phyloP scores from a whole-genome alignment of 2,329 filamentous ascomycete species.

The Raffaelea deltoideospora region DNA sequence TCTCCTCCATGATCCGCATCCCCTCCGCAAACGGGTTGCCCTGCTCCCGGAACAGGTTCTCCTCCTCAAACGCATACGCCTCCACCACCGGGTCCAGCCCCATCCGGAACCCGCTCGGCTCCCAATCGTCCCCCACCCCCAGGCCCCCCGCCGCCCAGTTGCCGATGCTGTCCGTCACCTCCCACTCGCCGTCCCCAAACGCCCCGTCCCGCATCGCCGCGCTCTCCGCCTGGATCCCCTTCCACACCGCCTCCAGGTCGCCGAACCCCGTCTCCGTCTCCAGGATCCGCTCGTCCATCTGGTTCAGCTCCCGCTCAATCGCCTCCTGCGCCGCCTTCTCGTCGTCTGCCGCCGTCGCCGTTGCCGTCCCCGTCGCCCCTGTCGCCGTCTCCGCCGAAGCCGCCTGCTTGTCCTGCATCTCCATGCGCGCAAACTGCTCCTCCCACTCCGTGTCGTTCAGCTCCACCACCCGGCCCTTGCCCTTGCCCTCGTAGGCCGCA shows the following conservation, averaged over 20 bases:
- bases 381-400: conserved; percentile 70
- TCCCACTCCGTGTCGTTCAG: conserved; percentile 92
- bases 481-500: conserved; percentile 29
- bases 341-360: conserved; percentile 60
- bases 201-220: conserved; percentile 56
- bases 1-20: conserved; percentile 80
- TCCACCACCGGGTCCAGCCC: conserved; percentile 63
- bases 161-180: conserved; percentile 26
- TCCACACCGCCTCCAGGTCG: conserved; percentile 84
- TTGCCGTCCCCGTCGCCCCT: conserved; percentile 56
- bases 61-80: conserved; percentile 86
- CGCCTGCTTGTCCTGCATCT: conserved; percentile 42
- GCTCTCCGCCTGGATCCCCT: conserved; percentile 64
- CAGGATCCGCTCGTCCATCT: conserved; percentile 54
- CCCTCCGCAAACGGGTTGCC: conserved; percentile 85
- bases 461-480: conserved; percentile 81
- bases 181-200: conserved; percentile 34
- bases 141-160: conserved; percentile 9
- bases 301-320: conserved; percentile 75
- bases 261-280: conserved; percentile 62
- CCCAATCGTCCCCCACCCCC: conserved; percentile 50
- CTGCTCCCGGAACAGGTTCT: conserved; percentile 75
- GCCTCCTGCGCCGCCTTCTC: conserved; percentile 37
- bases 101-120: conserved; percentile 39
- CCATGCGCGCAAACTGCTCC: conserved; percentile 84